Evolutionary conservation across 2,329 filamentous ascomycete genomes (phyloP).

Genomic region (Trichoderma asperellum): DNA sequence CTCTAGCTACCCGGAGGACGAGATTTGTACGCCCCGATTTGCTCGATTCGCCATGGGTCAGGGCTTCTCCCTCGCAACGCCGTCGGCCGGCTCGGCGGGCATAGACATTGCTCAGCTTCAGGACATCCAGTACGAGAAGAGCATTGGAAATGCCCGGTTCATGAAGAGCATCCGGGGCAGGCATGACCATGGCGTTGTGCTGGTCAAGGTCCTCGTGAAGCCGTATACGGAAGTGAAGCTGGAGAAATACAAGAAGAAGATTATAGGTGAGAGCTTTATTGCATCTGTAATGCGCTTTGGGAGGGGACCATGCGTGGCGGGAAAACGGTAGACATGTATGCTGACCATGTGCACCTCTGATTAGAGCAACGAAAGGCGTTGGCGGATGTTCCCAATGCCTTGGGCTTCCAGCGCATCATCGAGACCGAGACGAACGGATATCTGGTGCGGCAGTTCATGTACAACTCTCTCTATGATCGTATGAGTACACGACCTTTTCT

Average conservation of each 20-base stretch:
- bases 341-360: not conserved
- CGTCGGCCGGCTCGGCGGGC: slow-evolving; percentile 86
- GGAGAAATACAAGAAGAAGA: slow-evolving; percentile 74
- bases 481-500: slow-evolving; percentile 95
- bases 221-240: slow-evolving; percentile 82
- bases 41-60: slow-evolving; percentile 73
- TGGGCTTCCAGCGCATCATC: slow-evolving; percentile 86
- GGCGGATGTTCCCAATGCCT: slow-evolving; percentile 83
- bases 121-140: slow-evolving; percentile 89
- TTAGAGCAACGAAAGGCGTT: slow-evolving; percentile 78
- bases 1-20: not conserved
- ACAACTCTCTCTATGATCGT: slow-evolving; percentile 95
- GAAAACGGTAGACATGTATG: not conserved
- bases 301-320: not conserved
- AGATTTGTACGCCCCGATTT: not conserved
- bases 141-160: slow-evolving; percentile 87
- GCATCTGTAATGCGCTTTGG: not conserved
- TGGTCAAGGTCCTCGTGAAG: slow-evolving; percentile 95
- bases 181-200: slow-evolving; percentile 85
- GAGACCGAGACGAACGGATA: slow-evolving; percentile 93
- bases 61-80: slow-evolving; percentile 90
- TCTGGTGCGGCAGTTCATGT: slow-evolving; percentile 90
- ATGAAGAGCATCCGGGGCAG: slow-evolving; percentile 95
- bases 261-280: slow-evolving; percentile 66
- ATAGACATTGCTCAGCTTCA: slow-evolving; percentile 93